Evolutionary conservation across 139 green algal genomes (phyloP), one percentile per base, ranked within the genome.

Genomic region (Chlamydomonas incerta): DNA sequence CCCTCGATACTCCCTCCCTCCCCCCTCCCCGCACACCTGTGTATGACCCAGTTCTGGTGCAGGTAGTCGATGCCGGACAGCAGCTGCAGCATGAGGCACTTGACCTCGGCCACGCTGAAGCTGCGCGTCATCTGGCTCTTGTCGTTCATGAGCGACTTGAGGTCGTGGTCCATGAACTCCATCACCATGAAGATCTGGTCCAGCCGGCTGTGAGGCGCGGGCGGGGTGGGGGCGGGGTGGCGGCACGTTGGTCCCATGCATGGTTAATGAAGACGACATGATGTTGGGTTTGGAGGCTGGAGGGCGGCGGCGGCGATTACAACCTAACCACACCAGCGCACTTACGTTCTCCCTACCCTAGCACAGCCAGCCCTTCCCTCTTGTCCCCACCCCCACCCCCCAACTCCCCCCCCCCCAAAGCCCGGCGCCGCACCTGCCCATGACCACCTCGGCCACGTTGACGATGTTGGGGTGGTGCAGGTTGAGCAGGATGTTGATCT

Each of bases 161-260:
- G 92, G 87, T 99, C 98, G 88, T 99, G 96, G 87, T 99, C 96
- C 87, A 97, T 95, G 88, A 96, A 99, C 90, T 99, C 98, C 96
- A 99, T 99, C 0, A 99, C 97, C 95, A 99, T 98, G 95, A 96
- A 99, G 46, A 99, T 92, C n/a, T 90, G 79, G 80, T 96, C 91
- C 47, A 92, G 87, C 13, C 92, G 47, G 91, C 92, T 85, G 79
- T 6, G 28, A 17, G 26, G 26, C 2, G 15, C 2, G 13, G 28
- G 31, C 24, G 33, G 47, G 66, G 31, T 23, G 13, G 63, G 28
- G 28, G 28, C 2, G 58, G 23, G 33, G 26, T 5, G 28, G 60
- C 37, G 24, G 75, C n/a, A n/a, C n/a, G n/a, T n/a, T n/a, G n/a
- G n/a, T n/a, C n/a, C n/a, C n/a, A n/a, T n/a, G n/a, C 55, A 60